Percentiles rank a stretch among this genome's conserved stretches.
phyloP scores from a whole-genome alignment of 257 asterid species.

The Hygrophila difformis region DNA sequence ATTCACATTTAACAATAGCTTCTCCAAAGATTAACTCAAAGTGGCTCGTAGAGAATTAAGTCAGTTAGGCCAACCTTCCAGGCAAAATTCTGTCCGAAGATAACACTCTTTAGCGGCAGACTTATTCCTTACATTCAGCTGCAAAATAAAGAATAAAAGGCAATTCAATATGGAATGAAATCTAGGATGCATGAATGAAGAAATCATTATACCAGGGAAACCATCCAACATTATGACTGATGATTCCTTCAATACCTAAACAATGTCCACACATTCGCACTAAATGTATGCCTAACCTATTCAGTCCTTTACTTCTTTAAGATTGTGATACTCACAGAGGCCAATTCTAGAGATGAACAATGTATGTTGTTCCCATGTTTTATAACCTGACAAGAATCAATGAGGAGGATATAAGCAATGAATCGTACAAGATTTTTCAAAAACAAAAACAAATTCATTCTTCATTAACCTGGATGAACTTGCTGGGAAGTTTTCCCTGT shows the following conservation, averaged over 20 bases:
- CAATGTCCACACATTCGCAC: too few species aligned
- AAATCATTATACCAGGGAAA: too few species aligned
- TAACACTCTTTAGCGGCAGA: conserved; percentile 95
- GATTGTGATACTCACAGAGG: conserved; percentile 63
- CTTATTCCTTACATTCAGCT: conserved; percentile 93
- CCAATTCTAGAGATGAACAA: conserved; percentile 80
- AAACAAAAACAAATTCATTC: conserved; percentile 3
- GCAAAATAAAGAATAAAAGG: conserved; percentile 20
- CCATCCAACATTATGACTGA: too few species aligned
- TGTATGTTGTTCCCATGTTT: conserved; percentile 94
- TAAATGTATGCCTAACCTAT: too few species aligned
- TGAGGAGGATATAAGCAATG: conserved; percentile 15
- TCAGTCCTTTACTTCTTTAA: background rate
- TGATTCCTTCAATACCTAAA: too few species aligned
- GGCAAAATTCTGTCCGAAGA: conserved; percentile 72
- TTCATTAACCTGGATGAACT: conserved; percentile 81
- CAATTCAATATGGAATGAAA: conserved; percentile 17
- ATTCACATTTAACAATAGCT: conserved; percentile 1
- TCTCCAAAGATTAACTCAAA: too few species aligned
- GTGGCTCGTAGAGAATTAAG: background rate
- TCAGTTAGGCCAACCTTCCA: conserved; percentile 60
- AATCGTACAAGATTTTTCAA: background rate
- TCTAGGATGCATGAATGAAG: conserved; percentile 4
- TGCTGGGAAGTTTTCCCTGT: conserved; percentile 80
- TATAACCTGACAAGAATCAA: conserved; percentile 47